Base-by-base conservation (phyloP, 2,329 filamentous ascomycete genomes). In the Penicillium glabrum region DNA sequence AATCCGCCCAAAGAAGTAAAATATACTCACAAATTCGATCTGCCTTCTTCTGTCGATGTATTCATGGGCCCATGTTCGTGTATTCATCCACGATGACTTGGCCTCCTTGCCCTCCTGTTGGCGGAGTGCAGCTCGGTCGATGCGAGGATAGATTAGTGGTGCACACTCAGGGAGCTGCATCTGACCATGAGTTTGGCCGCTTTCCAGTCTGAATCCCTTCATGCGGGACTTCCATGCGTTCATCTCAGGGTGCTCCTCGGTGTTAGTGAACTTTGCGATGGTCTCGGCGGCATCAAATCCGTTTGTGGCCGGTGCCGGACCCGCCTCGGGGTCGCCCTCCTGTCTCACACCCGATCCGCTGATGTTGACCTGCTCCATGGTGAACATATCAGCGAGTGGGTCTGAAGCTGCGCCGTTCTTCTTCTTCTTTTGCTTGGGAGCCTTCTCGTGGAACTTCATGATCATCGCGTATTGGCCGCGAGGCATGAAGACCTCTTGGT, bases 401-500 rank as follows among this genome's bases (percentile, higher is more conserved):
- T 43, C 46, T 3, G 56, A 39, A 8, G 14, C 16, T 39, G 19
- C 13, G 39, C 39, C 16, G 54, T 41, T 9, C 31, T 29, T 11
- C 53, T 59, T 19, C 44, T 26, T 29, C 46, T 51, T 35, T 46
- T 47, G 31, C 50, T 51, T 3, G 52, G 43, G 14, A 53, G 19
- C 6, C 39, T 53, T 31, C 10, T 60, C 58, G 45, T 66, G 68
- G 59, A 70, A 72, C 3, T 61, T 53, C 65, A 72, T 69, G 5
- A 72, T 61, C 62, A 71, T 64, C 21, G 65, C 66, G 35, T 59
- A 69, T 8, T 72, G 57, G 1, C 70, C 70, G 5, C 68, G 67
- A 8, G 70, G 70, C 65, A 70, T 69, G 29, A 72, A 69, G 1
- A 72, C 54, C 26, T 67, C 60, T 41, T 63, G 56, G 33, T 72